Base-by-base conservation (phyloP, 768 basidiomycete genomes). In the Mycena indigotica region DNA sequence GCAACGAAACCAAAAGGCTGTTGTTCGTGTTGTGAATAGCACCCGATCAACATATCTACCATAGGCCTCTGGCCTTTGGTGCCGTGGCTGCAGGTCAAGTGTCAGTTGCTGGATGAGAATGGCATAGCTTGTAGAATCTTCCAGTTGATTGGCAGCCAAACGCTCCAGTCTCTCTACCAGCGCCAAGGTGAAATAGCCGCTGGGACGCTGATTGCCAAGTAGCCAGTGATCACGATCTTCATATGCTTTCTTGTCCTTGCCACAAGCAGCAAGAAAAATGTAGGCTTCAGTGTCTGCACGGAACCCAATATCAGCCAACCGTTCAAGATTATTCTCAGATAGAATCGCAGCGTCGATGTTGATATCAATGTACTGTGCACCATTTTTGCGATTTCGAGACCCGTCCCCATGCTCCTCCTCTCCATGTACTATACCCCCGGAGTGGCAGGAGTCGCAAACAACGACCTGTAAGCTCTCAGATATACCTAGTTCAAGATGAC, bases 381-480 rank as follows among this genome's bases (percentile, higher is more conserved):
- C 32, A 17, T 35, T 17, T 17, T 8, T 35, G 32, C 32, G 8
- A 8, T 35, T 35, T 8, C 32, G 32, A 17, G 32, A 8, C 32
- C 46, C 6, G 23, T 26, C 15, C 17, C 17, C 25, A 17, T 23
- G n/a, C 8, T 23, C 53, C 0, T 28, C 3, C 1, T 46, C 49
- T 12, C 57, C 51, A 5, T 52, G 57, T 17, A 12, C 17, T 17
- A 53, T 17, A 8, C 52, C 52, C 13, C 57, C 57, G 8, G 57
- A 46, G 35, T 58, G 53, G 52, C 57, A 58, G 35, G 30, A 58
- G n/a, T 58, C 57, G 28, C 45, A 58, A 4, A 58, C 24, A 23
- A 58, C 48, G n/a, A 40, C 28, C 44, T 21, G n/a, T n/a, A 30
- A 39, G 1, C 1, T 35, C 16, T n/a, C n/a, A n/a, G n/a, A n/a